Percentiles rank a stretch among this genome's conserved stretches.
These are phyloP conservation scores for Groenewaldozyma salmanticensis DNA, from an alignment of 805 yeast species.

Conservation along the genomic window DNA sequence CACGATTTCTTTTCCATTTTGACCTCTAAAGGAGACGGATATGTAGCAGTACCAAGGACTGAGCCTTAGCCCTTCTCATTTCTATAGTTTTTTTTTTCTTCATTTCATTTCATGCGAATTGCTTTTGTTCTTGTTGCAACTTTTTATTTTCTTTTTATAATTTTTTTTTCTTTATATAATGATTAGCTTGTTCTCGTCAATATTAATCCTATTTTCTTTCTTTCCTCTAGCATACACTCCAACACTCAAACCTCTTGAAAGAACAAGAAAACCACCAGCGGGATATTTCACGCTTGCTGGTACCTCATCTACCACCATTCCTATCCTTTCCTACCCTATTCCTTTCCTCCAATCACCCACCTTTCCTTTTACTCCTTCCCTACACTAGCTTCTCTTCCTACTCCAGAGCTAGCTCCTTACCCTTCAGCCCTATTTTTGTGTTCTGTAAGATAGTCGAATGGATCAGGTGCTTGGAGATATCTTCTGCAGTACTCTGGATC, in stretches of 20 bases:
- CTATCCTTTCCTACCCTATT: neutral
- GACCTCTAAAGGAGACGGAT: no score
- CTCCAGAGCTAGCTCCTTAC: neutral
- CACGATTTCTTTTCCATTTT: no score
- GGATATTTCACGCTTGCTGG: neutral
- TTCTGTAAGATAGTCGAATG: neutral
- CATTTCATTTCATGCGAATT: no score
- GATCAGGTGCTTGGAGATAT: neutral
- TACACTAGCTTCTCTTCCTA: neutral
- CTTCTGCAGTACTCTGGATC: constrained; percentile 42
- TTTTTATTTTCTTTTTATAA: no score
- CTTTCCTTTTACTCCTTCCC: neutral
- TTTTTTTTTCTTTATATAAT: no score
- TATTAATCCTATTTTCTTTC: neutral
- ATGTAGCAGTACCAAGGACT: no score
- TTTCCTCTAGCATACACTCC: neutral
- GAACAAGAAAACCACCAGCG: no score
- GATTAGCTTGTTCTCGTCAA: neutral
- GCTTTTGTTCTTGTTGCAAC: no score
- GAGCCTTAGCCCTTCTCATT: neutral
- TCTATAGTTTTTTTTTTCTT: no score
- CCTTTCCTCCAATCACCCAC: neutral
- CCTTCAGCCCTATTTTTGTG: neutral
- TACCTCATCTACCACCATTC: neutral
- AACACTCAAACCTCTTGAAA: neutral